Evolutionary conservation across 208 protist genomes (phyloP).

Genomic region (Leishmania arabica): DNA sequence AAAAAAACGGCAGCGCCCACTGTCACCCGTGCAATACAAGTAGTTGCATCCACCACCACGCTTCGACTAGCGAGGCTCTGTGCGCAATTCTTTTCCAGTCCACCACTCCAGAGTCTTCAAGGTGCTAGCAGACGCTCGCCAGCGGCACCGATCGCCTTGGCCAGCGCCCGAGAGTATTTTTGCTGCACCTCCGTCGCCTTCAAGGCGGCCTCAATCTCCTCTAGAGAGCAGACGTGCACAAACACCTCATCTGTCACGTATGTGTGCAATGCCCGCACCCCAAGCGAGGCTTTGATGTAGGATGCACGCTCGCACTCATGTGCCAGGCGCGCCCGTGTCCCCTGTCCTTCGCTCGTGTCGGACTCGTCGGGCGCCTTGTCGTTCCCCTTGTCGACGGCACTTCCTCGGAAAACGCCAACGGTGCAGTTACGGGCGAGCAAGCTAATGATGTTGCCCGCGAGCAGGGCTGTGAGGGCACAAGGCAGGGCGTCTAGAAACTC

Average conservation of each 20-base stretch:
- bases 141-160: conserved; percentile 11
- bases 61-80: neutral
- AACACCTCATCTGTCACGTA: conserved; percentile 57
- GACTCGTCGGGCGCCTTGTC: neutral
- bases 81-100: neutral
- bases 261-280: conserved; percentile 45
- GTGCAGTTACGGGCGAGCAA: neutral
- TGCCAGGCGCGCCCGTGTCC: neutral
- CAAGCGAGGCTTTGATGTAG: conserved; percentile 70
- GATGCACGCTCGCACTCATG: conserved; percentile 33
- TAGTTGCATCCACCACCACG: neutral
- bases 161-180: conserved; percentile 31
- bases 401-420: neutral
- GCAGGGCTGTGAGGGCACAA: conserved; percentile 45
- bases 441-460: conserved; percentile 32
- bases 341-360: neutral
- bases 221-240: conserved; percentile 51
- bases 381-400: neutral
- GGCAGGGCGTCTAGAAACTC: conserved; percentile 65
- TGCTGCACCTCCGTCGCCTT: conserved; percentile 32
- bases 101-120: neutral
- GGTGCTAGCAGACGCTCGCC: conserved; percentile 16
- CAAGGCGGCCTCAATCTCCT: conserved; percentile 46
- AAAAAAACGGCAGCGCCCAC: neutral
- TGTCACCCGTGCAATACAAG: neutral